Evolutionary conservation across 345 rosid genomes (phyloP).

Genomic region (Geranium brycei): DNA sequence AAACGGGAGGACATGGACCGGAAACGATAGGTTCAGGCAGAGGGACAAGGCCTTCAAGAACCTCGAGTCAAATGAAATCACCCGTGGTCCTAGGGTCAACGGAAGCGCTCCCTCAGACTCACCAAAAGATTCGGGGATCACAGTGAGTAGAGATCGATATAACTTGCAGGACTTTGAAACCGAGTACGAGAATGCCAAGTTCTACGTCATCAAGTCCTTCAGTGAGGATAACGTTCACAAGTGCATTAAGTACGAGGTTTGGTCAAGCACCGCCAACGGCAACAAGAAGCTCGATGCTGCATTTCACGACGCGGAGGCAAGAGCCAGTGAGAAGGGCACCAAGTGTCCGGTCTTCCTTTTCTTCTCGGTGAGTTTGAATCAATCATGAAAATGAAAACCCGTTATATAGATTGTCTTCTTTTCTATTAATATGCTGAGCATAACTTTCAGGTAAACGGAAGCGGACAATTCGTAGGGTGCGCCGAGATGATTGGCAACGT

Average conservation of each 20-base stretch:
- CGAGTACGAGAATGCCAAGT: slow-evolving; percentile 46
- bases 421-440: too few relatives aligned
- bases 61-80: neutral
- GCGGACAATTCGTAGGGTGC: neutral
- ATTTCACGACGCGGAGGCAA: slow-evolving; percentile 18
- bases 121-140: neutral
- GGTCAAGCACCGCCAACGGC: slow-evolving; percentile 80
- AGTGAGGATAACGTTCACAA: slow-evolving; percentile 75
- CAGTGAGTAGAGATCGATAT: slow-evolving; percentile 7
- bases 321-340: slow-evolving; percentile 37
- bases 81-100: neutral
- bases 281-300: slow-evolving; percentile 59
- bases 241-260: slow-evolving; percentile 55
- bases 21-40: neutral
- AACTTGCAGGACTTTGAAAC: slow-evolving; percentile 39
- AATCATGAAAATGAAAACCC: too few relatives aligned
- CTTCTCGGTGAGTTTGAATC: slow-evolving; percentile 38
- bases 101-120: neutral
- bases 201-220: slow-evolving; percentile 62
- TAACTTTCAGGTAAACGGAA: neutral
- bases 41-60: neutral
- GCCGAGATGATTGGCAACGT: neutral
- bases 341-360: slow-evolving; percentile 49
- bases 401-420: too few relatives aligned
- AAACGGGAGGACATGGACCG: slow-evolving; percentile 27